A percentile compares a stretch with the other conserved stretches of the same genome.
Evolutionary conservation across 2,329 filamentous ascomycete species (phyloP).

Genomic region (Anthostomella pinea): DNA sequence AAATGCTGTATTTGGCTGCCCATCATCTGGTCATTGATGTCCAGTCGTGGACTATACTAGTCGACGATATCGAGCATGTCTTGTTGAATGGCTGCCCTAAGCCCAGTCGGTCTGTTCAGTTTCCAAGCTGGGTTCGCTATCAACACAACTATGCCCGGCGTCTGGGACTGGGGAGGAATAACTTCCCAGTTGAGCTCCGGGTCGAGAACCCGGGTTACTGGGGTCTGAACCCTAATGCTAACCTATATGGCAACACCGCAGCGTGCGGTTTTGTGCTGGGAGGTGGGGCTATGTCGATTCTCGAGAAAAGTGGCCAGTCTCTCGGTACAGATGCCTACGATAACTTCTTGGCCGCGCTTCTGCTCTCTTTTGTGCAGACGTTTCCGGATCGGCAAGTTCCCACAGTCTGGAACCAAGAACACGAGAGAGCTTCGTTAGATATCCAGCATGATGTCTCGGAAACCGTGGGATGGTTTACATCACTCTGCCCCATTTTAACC

Average conservation of each 20-base stretch:
- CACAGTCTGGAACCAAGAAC: constrained; percentile 53
- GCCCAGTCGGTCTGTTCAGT: constrained; percentile 45
- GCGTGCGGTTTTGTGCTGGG: constrained; percentile 42
- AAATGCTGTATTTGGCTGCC: constrained; percentile 48
- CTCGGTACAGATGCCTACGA: constrained; percentile 53
- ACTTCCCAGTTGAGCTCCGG: constrained; percentile 39
- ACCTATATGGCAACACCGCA: constrained; percentile 44
- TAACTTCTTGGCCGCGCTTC: constrained; percentile 51
- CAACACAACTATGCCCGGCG: constrained; percentile 38
- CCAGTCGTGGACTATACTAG: constrained; percentile 49
- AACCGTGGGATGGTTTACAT: constrained; percentile 61
- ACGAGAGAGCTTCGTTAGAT: constrained; percentile 44
- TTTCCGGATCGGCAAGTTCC: constrained; percentile 52
- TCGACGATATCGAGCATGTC: constrained; percentile 49
- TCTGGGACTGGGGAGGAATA: constrained; percentile 23
- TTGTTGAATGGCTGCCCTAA: constrained; percentile 43
- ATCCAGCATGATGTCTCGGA: constrained; percentile 49
- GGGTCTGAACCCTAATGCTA: constrained; percentile 43
- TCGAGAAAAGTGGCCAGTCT: constrained; percentile 43
- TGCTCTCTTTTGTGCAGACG: constrained; percentile 53
- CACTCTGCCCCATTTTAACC: constrained; percentile 50
- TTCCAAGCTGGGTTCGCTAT: constrained; percentile 49
- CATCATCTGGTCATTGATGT: constrained; percentile 53
- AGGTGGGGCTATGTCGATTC: constrained; percentile 39
- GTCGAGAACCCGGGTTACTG: constrained; percentile 46